Percentiles rank a stretch among this genome's conserved stretches.
phyloP scores from a whole-genome alignment of 495 filamentous ascomycete genomes.

The Hyaloscypha hepaticicola region DNA sequence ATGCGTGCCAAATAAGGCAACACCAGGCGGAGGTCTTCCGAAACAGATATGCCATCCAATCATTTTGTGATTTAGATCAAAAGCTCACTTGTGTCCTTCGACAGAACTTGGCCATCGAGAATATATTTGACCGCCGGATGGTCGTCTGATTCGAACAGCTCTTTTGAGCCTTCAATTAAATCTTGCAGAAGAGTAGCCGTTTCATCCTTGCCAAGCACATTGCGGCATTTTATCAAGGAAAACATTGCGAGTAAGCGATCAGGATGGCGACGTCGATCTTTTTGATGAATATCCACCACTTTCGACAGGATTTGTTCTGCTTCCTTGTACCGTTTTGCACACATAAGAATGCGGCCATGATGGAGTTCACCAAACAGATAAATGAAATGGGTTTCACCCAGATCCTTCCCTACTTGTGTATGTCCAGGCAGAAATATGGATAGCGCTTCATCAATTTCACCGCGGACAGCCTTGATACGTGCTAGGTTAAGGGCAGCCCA shows the following conservation, averaged over 20 bases:
- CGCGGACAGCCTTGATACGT: constrained; percentile 20
- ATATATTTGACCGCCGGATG: constrained; percentile 8
- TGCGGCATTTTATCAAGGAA: constrained; percentile 13
- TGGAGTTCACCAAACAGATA: background rate
- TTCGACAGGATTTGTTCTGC: background rate
- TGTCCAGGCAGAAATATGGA: background rate
- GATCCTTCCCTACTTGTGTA: background rate
- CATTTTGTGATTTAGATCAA: background rate
- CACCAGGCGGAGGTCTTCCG: too few relatives aligned
- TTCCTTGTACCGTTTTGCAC: background rate
- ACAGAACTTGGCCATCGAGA: constrained; percentile 3
- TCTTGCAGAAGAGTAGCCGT: background rate
- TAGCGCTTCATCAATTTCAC: background rate
- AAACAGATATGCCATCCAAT: too few relatives aligned
- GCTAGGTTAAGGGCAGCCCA: constrained; percentile 30
- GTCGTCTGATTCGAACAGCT: constrained; percentile 7
- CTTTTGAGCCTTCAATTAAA: constrained; percentile 5
- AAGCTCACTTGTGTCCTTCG: constrained; percentile 5
- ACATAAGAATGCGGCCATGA: background rate
- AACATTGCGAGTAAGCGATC: constrained; percentile 12
- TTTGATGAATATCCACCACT: too few relatives aligned
- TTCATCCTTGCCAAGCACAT: background rate
- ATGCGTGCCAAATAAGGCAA: too few relatives aligned
- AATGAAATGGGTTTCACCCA: background rate
- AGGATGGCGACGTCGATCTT: too few relatives aligned